Base-by-base conservation (phyloP, 116 monocot species). In the Phalaenopsis hybrid region DNA sequence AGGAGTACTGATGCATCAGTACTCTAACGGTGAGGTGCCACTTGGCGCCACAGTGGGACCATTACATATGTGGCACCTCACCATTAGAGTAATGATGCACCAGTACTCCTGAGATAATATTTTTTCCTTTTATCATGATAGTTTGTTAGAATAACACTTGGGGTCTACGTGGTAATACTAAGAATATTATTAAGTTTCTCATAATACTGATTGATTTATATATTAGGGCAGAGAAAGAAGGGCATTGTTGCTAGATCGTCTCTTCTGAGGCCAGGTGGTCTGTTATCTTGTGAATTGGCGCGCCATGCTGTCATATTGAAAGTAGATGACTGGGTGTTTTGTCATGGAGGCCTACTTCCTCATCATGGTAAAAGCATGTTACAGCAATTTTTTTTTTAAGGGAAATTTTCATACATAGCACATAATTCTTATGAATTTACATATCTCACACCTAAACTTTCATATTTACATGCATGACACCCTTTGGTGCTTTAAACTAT, bases 281-380 rank as follows among this genome's bases (percentile, higher is more conserved):
- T 77, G 16, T 76, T 94, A 74, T 92, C 97, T 41, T 86, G 90
- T 84, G 97, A 97, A 82, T 82, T 97, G 83, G 87, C 92, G 50
- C 81, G 76, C 8, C 89, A 97, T 88, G 55, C 87, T 25, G 91
- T 97, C 44, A 86, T 91, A 23, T 85, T 97, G 4, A 92, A 91
- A 76, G 83, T 97, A 75, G 86, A 93, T 77, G 89, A 97, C 74
- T 97, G 97, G 97, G 76, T 97, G 8, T 97, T 97, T 78, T 97
- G 97, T 79, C 97, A 97, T 87, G 97, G 97, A 37, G 94, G 97
- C 57, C 93, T 97, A 85, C 94, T 97, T 84, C 97, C 97, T 77
- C 92, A 94, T 83, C 97, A 97, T 88, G 94, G 97, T 97, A 89
- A 83, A 31, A 77, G 49, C 57, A 43, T 28, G 45, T 58, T 73